A percentile compares a stretch with the other conserved stretches of the same genome.
Conservation (phyloP, 257 asterid genomes). For the Fraxinus cuspidata region DNA sequence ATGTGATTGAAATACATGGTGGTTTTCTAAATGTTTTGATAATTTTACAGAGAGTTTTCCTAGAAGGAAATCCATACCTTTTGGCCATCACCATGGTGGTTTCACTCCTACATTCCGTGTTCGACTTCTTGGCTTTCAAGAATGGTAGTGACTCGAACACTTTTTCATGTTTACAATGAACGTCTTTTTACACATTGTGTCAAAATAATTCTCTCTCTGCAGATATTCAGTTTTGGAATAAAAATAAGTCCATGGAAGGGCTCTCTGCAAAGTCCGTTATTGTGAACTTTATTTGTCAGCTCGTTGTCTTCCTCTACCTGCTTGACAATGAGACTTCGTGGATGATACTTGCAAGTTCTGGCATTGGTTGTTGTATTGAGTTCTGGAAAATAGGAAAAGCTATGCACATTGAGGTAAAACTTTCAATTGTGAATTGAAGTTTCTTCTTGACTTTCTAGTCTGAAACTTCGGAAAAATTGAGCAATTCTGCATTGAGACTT, state of each 20-base stretch:
- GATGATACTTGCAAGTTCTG: constrained; percentile 99
- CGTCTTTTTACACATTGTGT: constrained; percentile 20
- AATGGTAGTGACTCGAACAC: constrained; percentile 55
- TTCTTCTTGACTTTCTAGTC: neutral
- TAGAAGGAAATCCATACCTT: constrained; percentile 97
- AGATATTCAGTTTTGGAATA: constrained; percentile 99
- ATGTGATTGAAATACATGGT: neutral
- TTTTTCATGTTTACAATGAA: constrained; percentile 6
- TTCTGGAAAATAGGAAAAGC: constrained; percentile 99
- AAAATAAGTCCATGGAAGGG: constrained; percentile 99
- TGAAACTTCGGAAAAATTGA: neutral
- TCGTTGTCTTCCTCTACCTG: constrained; percentile 85
- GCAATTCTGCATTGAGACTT: neutral
- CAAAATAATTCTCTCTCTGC: constrained; percentile 30
- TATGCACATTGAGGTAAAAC: constrained; percentile 90
- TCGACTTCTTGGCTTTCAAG: constrained; percentile 96
- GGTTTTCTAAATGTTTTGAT: constrained; percentile 33
- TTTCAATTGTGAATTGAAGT: constrained; percentile 10
- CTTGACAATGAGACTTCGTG: constrained; percentile 99
- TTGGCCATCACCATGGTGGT: constrained; percentile 87
- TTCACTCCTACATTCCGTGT: constrained; percentile 80
- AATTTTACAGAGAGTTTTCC: constrained; percentile 79
- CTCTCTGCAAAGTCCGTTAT: constrained; percentile 92
- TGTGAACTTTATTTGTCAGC: constrained; percentile 86
- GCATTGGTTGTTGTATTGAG: constrained; percentile 97